Evolutionary conservation across 1,284 basidiomycete species (phyloP).

Genomic region (Cryptococcus sp.): DNA sequence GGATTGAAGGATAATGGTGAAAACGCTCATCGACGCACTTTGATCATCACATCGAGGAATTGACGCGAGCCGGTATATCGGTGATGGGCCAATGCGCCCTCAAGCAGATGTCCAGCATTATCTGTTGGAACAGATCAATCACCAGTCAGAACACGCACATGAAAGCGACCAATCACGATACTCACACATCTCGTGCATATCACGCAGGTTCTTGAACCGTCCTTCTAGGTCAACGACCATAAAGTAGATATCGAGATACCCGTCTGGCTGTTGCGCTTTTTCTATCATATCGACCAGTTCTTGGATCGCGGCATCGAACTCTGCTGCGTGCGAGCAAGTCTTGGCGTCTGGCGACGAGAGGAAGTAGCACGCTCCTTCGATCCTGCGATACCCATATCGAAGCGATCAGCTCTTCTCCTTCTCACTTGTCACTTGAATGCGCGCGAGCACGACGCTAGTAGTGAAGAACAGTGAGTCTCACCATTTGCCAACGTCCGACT

Average conservation of each 20-base stretch:
- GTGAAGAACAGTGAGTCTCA: constrained; percentile 9
- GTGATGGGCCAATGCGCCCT: constrained; percentile 38
- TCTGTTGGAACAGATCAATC: constrained; percentile 11
- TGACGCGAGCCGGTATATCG: constrained; percentile 30
- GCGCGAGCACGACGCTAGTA: too few relatives aligned
- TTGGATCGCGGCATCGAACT: constrained; percentile 26
- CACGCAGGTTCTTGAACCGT: constrained; percentile 37
- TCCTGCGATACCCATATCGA: constrained; percentile 18
- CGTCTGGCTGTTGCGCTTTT: constrained; percentile 36
- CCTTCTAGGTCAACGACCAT: constrained; percentile 37
- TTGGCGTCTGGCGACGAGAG: constrained; percentile 22
- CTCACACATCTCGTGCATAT: constrained; percentile 46
- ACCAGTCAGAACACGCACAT: not conserved
- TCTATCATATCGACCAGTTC: constrained; percentile 41
- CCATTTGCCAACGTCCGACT: constrained; percentile 43
- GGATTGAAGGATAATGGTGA: not conserved
- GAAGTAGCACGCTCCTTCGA: constrained; percentile 42
- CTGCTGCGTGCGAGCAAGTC: constrained; percentile 15
- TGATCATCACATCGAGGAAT: constrained; percentile 43
- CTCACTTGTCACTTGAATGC: too few relatives aligned
- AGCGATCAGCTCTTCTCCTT: too few relatives aligned
- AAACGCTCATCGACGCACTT: constrained; percentile 18
- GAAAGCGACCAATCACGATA: not conserved
- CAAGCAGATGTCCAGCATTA: constrained; percentile 41
- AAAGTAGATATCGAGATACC: constrained; percentile 43